These are phyloP conservation scores for Pholiota conissans DNA, from an alignment of 768 basidiomycete species.

Conservation along the genomic window DNA sequence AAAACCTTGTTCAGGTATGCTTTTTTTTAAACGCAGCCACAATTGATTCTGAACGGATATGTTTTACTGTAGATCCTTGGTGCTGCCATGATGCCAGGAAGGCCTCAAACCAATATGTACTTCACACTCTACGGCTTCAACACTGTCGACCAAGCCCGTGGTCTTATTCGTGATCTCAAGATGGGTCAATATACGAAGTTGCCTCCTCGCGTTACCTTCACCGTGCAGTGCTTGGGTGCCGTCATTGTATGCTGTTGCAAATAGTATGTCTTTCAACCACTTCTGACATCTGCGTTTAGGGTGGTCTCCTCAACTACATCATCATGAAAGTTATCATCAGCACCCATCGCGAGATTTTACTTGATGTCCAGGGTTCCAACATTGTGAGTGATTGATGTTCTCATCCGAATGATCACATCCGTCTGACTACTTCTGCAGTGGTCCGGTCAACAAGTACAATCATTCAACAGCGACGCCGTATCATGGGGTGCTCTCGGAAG, in stretches of 20 bases:
- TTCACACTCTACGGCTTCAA: slow-evolving; percentile 45
- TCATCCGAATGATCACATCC: not conserved
- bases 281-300: slow-evolving; percentile 15
- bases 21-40: too few relatives aligned
- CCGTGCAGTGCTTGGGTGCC: slow-evolving; percentile 56
- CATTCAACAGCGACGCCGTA: slow-evolving; percentile 49
- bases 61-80: slow-evolving; percentile 41
- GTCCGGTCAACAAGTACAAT: slow-evolving; percentile 44
- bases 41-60: too few relatives aligned
- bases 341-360: slow-evolving; percentile 45
- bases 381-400: slow-evolving; percentile 38
- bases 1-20: slow-evolving; percentile 21
- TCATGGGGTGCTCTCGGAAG: slow-evolving; percentile 60
- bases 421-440: slow-evolving; percentile 29
- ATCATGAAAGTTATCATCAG: slow-evolving; percentile 58
- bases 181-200: slow-evolving; percentile 57
- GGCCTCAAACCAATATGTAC: slow-evolving; percentile 53
- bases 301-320: slow-evolving; percentile 43
- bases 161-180: slow-evolving; percentile 60
- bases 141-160: slow-evolving; percentile 46
- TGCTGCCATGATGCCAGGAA: slow-evolving; percentile 46
- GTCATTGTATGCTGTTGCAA: slow-evolving; percentile 40
- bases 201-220: slow-evolving; percentile 64
- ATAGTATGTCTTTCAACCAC: not conserved
- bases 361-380: slow-evolving; percentile 52